These are phyloP conservation scores for Sanghuangporus sanghuang DNA, from an alignment of 1,284 basidiomycete species.

Conservation along the genomic window DNA sequence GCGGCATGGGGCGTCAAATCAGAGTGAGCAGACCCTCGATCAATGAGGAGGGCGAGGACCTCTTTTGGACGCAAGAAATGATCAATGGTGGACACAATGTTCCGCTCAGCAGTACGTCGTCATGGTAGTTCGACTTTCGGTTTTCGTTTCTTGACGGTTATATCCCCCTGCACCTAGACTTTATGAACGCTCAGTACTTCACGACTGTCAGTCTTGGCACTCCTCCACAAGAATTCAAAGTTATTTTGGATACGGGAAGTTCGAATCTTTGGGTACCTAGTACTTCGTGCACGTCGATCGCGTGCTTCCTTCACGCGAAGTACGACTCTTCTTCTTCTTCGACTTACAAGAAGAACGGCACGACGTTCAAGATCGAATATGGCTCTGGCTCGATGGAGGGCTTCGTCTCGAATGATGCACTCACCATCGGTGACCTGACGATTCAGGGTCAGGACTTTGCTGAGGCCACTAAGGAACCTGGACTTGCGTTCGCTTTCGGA, in stretches of 20 bases:
- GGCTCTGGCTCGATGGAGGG: conserved; percentile 98
- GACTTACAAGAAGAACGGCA: conserved; percentile 90
- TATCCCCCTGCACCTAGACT: conserved; percentile 52
- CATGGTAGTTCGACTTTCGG: background rate
- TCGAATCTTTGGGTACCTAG: conserved; percentile 96
- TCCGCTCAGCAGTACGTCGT: conserved; percentile 82
- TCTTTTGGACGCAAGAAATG: conserved; percentile 82
- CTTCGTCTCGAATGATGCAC: conserved; percentile 83
- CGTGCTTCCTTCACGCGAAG: conserved; percentile 96
- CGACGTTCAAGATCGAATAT: conserved; percentile 90
- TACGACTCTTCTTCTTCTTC: conserved; percentile 85
- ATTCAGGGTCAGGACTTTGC: conserved; percentile 88
- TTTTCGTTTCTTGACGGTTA: conserved; percentile 12
- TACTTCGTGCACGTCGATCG: conserved; percentile 85
- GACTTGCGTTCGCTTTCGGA: conserved; percentile 95
- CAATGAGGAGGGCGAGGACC: conserved; percentile 52
- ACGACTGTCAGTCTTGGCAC: conserved; percentile 82
- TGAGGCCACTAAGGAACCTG: conserved; percentile 95
- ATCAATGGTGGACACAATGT: conserved; percentile 75
- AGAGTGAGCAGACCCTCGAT: conserved; percentile 34
- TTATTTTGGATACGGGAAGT: conserved; percentile 86
- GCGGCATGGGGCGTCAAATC: conserved; percentile 66
- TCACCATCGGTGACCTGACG: conserved; percentile 81
- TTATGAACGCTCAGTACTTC: conserved; percentile 98
- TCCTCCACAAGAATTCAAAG: conserved; percentile 84